Conservation (phyloP, 345 rosid genomes). For the Fremontodendron californicum region DNA sequence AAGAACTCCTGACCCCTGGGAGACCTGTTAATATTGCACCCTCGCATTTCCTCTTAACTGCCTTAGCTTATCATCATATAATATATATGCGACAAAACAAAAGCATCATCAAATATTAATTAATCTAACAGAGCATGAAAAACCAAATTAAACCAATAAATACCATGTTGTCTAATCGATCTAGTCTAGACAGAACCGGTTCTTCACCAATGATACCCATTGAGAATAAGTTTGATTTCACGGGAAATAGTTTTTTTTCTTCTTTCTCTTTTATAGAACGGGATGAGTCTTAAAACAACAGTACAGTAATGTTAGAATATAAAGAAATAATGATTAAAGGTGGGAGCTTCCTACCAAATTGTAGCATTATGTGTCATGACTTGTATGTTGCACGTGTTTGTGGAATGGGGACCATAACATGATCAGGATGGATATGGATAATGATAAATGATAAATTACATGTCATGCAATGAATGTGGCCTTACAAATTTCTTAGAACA, state of each 20-base stretch:
- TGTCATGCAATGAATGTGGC: not conserved
- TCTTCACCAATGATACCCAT: conserved; percentile 35
- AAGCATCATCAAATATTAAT: not conserved
- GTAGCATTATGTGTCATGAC: not conserved
- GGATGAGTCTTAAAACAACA: not conserved
- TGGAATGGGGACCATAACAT: not conserved
- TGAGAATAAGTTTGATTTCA: not conserved
- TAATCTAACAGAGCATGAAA: not conserved
- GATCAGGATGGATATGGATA: conserved; percentile 1
- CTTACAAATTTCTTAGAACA: too few species aligned
- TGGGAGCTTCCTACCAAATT: conserved; percentile 3
- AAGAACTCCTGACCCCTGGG: conserved; percentile 33
- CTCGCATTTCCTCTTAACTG: conserved; percentile 50
- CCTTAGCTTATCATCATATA: conserved; percentile 51
- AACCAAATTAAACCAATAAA: not conserved
- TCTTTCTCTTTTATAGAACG: too few species aligned
- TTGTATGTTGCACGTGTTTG: not conserved
- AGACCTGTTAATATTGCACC: conserved; percentile 28
- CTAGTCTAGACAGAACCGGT: conserved; percentile 46
- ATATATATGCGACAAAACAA: too few species aligned
- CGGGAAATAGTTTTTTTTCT: not conserved
- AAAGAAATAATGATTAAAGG: not conserved
- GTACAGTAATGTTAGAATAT: not conserved
- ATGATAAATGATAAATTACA: not conserved
- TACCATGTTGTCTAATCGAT: conserved; percentile 53